Conservation (phyloP, 148 eudicot genomes). For the Fallopia convolvulus region DNA sequence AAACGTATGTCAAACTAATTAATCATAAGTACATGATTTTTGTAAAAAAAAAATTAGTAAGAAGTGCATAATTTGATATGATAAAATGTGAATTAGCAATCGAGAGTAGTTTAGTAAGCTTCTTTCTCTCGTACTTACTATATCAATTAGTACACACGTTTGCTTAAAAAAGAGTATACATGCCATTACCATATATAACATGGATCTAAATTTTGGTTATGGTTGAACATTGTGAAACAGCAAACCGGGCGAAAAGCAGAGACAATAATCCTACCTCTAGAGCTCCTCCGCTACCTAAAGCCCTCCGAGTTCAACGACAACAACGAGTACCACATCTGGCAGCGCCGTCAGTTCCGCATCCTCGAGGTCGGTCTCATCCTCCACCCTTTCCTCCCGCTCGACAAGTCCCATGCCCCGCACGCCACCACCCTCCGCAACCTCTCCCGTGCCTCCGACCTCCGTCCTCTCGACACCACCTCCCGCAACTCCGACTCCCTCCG, state of each 20-base stretch:
- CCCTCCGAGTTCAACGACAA: slow-evolving; percentile 67
- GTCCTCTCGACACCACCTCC: slow-evolving; percentile 49
- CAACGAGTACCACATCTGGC: slow-evolving; percentile 75
- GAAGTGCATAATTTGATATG: too few relatives aligned
- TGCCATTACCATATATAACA: not conserved
- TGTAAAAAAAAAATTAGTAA: too few relatives aligned
- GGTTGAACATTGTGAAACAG: not conserved
- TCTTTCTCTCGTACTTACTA: too few relatives aligned
- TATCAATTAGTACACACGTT: not conserved
- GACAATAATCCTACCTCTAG: slow-evolving; percentile 82
- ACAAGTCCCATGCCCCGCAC: slow-evolving; percentile 30
- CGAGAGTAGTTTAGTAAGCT: too few relatives aligned
- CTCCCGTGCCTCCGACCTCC: slow-evolving; percentile 31
- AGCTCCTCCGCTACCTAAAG: slow-evolving; percentile 81
- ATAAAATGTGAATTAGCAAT: too few relatives aligned
- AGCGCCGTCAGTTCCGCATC: slow-evolving; percentile 62
- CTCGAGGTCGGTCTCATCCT: slow-evolving; percentile 58
- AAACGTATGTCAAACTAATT: too few relatives aligned
- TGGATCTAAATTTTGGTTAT: not conserved
- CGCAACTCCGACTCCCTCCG: slow-evolving; percentile 66
- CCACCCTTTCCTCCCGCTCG: slow-evolving; percentile 59
- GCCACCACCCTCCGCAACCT: slow-evolving; percentile 42
- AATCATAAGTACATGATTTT: too few relatives aligned
- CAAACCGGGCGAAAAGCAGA: slow-evolving; percentile 80
- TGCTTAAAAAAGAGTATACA: not conserved